These are phyloP conservation scores for Closterium sp. DNA, from an alignment of 139 green algal species.

Conservation along the genomic window DNA sequence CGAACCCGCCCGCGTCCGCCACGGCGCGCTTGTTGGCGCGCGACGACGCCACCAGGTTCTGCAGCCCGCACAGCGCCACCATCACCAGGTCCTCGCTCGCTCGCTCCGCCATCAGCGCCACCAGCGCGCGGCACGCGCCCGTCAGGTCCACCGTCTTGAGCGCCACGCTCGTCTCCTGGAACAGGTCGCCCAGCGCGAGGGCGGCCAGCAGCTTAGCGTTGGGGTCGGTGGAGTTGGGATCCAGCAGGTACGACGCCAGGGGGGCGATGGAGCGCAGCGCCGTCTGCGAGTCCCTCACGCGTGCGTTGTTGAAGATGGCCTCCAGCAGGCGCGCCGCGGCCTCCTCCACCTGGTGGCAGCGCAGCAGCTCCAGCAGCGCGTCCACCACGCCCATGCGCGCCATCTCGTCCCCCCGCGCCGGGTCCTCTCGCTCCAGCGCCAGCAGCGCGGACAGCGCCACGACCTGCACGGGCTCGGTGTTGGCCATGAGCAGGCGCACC, in stretches of 20 bases:
- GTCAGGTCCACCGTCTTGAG: neutral
- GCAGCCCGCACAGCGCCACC: slow-evolving; percentile 38
- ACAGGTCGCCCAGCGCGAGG: slow-evolving; percentile 28
- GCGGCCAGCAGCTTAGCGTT: slow-evolving; percentile 17
- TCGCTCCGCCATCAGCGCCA: slow-evolving; percentile 23
- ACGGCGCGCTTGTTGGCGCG: slow-evolving; percentile 34
- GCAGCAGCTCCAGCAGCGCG: slow-evolving; percentile 39
- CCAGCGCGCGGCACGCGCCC: slow-evolving; percentile 21
- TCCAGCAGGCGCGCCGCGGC: slow-evolving; percentile 32
- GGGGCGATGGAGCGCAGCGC: slow-evolving; percentile 23
- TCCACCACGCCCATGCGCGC: slow-evolving; percentile 34
- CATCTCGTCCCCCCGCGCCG: slow-evolving; percentile 15
- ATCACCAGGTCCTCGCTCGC: slow-evolving; percentile 40
- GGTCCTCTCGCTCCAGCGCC: slow-evolving; percentile 15
- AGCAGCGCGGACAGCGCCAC: slow-evolving; percentile 17
- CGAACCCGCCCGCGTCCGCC: slow-evolving; percentile 23
- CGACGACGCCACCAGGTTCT: slow-evolving; percentile 24
- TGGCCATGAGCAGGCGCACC: slow-evolving; percentile 32
- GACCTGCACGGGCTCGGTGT: slow-evolving; percentile 28
- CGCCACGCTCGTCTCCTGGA: slow-evolving; percentile 23
- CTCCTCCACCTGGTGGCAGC: slow-evolving; percentile 39
- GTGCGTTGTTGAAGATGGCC: slow-evolving; percentile 33
- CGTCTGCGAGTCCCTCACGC: slow-evolving; percentile 12
- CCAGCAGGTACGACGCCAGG: slow-evolving; percentile 35
- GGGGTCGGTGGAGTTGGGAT: slow-evolving; percentile 24